Evolutionary conservation across 176 grass and related monocot genomes (phyloP), one percentile per base, ranked within the genome.

Genomic region (Lolium perenne): DNA sequence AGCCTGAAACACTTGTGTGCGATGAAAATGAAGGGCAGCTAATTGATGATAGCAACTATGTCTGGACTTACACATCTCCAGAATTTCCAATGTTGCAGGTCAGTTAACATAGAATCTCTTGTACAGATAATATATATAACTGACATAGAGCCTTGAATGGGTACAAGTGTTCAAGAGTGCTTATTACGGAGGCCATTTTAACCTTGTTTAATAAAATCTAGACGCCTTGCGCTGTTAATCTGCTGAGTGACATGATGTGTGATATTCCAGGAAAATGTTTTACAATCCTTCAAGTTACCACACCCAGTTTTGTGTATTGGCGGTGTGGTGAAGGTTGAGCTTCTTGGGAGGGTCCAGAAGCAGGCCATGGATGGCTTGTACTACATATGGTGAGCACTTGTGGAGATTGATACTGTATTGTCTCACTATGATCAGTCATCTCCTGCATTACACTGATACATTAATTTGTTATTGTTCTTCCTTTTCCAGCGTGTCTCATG

Each of bases 81-180:
- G 78, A 95, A 71, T 95, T 93, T 59, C 89, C 87, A 68, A 95
- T 95, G 94, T 3, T 67, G 62, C 91, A 95, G 80, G 94, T 95
- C 2, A 66, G 73, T 84, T 47, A 47, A 47, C 46, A 47, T 47
- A 47, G 46, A 10, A 47, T 47, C 46, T 47, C 46, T 47, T 47
- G 46, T 47, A 46, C 7, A 46, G 45, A 46, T 8, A 46, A 8
- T 46, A 47, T 47, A 10, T 17, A 25, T 21, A 12, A 0, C n/a
- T 61, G 20, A 3, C 10, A 38, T 40, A 68, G 65, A 68, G 15
- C 65, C 62, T 65, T 65, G 6, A 55, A 55, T 67, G 20, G 8
- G 62, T 22, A 81, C 1, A 26, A 1, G n/a, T 46, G 58, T 29
- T 65, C 26, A 38, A 47, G 23, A 66, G 26, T 16, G 63, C 1